Evolutionary conservation across 2,329 filamentous ascomycete genomes (phyloP), one percentile per base, ranked within the genome.

Genomic region (Tolypocladium amazonense): DNA sequence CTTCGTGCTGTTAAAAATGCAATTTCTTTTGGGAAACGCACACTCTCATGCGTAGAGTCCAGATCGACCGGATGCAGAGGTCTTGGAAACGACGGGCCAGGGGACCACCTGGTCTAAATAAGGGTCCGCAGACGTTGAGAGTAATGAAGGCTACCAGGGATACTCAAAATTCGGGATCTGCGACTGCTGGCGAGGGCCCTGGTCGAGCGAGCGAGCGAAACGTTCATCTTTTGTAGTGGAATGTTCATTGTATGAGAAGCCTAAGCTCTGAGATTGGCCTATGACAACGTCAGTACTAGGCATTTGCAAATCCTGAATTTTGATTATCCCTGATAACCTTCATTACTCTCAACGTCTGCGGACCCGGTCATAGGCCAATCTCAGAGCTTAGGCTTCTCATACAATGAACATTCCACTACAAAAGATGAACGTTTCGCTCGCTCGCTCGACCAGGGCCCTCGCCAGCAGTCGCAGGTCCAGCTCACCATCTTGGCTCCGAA

Each of bases 401-500:
- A 12, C 47, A 52, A 52, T n/a, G 27, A 8, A 27, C 7, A 9
- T 33, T 15, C 27, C 39, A n/a, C 39, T 1, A 20, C 15, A 27
- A 18, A 33, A 52, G 30, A 12, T 1, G 4, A 33, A n/a, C 12
- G 5, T 12, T 3, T 20, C 8, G 27, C 30, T 52, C 18, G 27
- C 47, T 33, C 27, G 47, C 47, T 30, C 27, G 27, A 27, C 27
- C 39, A 9, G 39, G 3, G 14, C 25, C 25, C 25, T 50, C 45
- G 23, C 7, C 25, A 30, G 45, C 45, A 30, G 45, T 56, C 39
- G 33, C 30, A 57, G 50, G 18, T 33, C 23, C 52, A 4, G 56
- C 57, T 64, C 58, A 70, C 72, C 72, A 74, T 47, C 62, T 63
- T 6, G 71, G 71, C 61, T 72, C 68, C 3, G 60, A 66, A 57